phyloP scores from a whole-genome alignment of 2,329 filamentous ascomycete species.

The Phialophora tarda region DNA sequence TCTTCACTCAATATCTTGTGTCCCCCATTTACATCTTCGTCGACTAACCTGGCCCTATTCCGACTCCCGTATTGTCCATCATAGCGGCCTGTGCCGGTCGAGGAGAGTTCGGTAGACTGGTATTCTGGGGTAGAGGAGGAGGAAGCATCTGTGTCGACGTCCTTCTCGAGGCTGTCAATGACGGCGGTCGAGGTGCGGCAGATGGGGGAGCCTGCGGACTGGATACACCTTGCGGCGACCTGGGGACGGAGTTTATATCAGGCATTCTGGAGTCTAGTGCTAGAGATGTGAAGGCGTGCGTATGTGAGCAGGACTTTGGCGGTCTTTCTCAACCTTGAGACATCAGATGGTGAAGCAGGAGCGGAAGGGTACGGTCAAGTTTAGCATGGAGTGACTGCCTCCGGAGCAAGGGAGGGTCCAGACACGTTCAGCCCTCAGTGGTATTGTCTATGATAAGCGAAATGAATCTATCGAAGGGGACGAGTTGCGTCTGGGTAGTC shows the following conservation, averaged over 20 bases:
- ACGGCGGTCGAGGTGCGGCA: slow-evolving; percentile 22
- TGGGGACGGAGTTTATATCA: slow-evolving; percentile 54
- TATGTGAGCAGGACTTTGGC: not conserved
- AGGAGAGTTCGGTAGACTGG: slow-evolving; percentile 41
- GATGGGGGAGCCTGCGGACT: slow-evolving; percentile 42
- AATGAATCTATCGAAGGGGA: not conserved
- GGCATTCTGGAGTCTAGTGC: slow-evolving; percentile 49
- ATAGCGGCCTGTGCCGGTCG: slow-evolving; percentile 34
- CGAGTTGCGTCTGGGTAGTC: not conserved
- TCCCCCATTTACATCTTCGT: not conserved
- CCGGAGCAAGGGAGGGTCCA: not conserved
- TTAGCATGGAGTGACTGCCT: not conserved
- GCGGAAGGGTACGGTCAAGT: not conserved
- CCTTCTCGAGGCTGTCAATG: slow-evolving; percentile 48
- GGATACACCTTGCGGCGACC: slow-evolving; percentile 44
- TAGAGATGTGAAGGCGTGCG: not conserved
- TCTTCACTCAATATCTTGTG: slow-evolving; percentile 6
- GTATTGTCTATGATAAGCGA: slow-evolving; percentile 1
- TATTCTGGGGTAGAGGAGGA: slow-evolving; percentile 44
- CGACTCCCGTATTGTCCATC: slow-evolving; percentile 47
- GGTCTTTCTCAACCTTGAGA: not conserved
- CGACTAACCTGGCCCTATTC: slow-evolving; percentile 50
- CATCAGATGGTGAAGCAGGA: not conserved
- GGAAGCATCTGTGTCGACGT: slow-evolving; percentile 57
- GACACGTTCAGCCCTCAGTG: not conserved